A percentile compares a stretch with the other conserved stretches of the same genome.
Evolutionary conservation across 2,329 filamentous ascomycete species (phyloP).

Genomic region (Alternaria ventricosa): DNA sequence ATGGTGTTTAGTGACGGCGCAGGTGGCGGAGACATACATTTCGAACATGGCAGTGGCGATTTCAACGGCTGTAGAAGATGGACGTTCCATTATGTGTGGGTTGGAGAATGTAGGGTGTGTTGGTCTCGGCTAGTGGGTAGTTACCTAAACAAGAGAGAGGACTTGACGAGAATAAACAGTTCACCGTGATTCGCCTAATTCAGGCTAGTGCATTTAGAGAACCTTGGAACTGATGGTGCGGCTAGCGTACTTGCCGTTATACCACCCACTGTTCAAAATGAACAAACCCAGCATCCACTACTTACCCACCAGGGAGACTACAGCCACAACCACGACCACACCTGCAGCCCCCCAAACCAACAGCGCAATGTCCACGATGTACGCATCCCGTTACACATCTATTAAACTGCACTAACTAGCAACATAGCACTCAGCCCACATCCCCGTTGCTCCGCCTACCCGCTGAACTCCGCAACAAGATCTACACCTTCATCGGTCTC

Average conservation of each 20-base stretch:
- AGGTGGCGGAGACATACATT: not conserved
- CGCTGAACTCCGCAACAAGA: not conserved
- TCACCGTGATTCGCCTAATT: not conserved
- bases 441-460: not conserved
- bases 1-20: not conserved
- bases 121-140: not conserved
- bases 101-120: not conserved
- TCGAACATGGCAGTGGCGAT: not conserved
- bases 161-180: not conserved
- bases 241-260: not conserved
- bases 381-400: not conserved
- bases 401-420: not conserved
- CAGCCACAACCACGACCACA: not conserved
- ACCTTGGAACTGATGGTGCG: accelerated
- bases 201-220: not conserved
- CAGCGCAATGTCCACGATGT: not conserved
- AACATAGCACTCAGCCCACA: not conserved
- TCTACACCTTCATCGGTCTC: not conserved
- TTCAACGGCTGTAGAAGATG: not conserved
- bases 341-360: not conserved
- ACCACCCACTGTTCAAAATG: not conserved
- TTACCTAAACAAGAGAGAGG: accelerated
- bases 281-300: not conserved
- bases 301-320: not conserved
- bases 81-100: not conserved